Evolutionary conservation across 129 eudicot genomes (phyloP).

Genomic region (Chrysanthemum makinoi): DNA sequence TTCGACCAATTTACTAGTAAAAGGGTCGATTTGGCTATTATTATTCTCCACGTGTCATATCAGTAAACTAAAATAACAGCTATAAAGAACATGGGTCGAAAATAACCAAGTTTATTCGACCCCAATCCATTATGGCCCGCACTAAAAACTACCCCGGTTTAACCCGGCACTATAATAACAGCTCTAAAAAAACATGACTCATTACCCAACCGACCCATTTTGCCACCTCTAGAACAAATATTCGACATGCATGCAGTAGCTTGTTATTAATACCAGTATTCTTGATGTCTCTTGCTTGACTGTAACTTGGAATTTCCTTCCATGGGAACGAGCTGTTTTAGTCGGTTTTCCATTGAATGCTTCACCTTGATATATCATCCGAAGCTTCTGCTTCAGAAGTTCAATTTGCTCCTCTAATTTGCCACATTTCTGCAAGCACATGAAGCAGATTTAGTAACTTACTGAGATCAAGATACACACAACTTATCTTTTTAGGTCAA

Average conservation of each 20-base stretch:
- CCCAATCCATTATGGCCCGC: neutral
- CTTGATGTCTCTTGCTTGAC: conserved; percentile 79
- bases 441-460: conserved; percentile 1
- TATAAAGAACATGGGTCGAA: no score
- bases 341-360: conserved; percentile 81
- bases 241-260: neutral
- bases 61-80: neutral
- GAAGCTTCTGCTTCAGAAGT: conserved; percentile 61
- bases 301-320: conserved; percentile 78
- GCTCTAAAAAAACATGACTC: no score
- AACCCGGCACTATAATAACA: no score
- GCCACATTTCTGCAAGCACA: conserved; percentile 66
- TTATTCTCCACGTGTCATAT: neutral
- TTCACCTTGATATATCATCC: conserved; percentile 68
- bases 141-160: no score
- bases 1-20: neutral
- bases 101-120: neutral
- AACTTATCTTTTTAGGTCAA: neutral
- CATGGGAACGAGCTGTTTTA: conserved; percentile 87
- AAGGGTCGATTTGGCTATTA: neutral
- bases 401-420: conserved; percentile 67
- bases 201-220: neutral
- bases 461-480: conserved; percentile 1
- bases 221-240: neutral
- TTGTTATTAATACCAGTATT: conserved; percentile 58